phyloP scores from a whole-genome alignment of 352 stramenopile species.

The Pythium grandisporangium region DNA sequence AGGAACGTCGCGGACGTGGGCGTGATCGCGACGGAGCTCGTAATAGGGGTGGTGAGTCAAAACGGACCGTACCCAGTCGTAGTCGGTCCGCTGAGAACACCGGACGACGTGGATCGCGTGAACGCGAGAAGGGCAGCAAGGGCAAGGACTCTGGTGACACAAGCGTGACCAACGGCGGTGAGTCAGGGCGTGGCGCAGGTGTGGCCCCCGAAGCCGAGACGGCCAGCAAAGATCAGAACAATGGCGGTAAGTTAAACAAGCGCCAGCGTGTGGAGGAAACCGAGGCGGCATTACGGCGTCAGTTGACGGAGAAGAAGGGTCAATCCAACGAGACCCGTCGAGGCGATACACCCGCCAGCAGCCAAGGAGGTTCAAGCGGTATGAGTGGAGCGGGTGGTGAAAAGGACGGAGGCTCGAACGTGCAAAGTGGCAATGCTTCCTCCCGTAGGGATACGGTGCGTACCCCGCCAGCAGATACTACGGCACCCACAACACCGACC shows the following conservation, averaged over 20 bases:
- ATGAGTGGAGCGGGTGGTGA: too few relatives aligned
- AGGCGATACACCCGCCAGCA: too few relatives aligned
- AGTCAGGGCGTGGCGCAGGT: too few relatives aligned
- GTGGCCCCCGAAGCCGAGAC: neutral
- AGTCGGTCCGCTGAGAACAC: constrained; percentile 12
- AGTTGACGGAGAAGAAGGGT: constrained; percentile 68
- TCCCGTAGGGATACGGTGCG: too few relatives aligned
- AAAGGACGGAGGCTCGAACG: constrained; percentile 15
- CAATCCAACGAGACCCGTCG: too few relatives aligned
- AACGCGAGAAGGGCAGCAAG: neutral
- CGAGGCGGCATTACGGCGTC: constrained; percentile 55
- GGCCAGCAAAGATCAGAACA: neutral
- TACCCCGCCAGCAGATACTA: too few relatives aligned
- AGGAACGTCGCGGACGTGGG: neutral
- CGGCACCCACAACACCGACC: neutral
- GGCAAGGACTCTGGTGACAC: constrained; percentile 1
- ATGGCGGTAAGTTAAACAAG: constrained; percentile 14
- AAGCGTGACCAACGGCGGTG: neutral
- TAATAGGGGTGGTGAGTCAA: constrained; percentile 2
- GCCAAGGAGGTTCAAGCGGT: too few relatives aligned
- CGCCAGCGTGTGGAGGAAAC: constrained; percentile 44
- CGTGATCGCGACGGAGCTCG: neutral
- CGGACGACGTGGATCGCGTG: constrained; percentile 11
- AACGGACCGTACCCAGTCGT: constrained; percentile 12
- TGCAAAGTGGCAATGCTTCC: too few relatives aligned